Evolutionary conservation across 1,139 yeast species (phyloP).

Genomic region (Casaregolazyma suthepensis): DNA sequence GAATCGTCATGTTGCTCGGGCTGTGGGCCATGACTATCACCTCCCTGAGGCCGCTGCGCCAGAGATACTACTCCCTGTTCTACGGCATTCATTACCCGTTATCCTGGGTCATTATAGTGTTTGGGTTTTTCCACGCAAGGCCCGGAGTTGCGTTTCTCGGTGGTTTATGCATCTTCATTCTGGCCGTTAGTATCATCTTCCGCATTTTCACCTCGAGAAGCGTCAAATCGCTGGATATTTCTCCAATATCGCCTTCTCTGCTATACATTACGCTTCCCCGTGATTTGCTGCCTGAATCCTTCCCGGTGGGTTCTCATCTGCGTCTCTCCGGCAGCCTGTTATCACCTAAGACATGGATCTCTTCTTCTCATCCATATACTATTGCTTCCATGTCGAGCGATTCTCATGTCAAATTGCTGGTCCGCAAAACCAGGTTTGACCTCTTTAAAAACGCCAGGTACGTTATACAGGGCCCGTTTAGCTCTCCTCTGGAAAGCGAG

Average conservation of each 20-base stretch:
- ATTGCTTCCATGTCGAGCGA: constrained; percentile 61
- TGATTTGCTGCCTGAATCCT: constrained; percentile 26
- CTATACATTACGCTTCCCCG: constrained; percentile 34
- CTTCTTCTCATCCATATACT: constrained; percentile 77
- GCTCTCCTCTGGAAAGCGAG: constrained; percentile 27
- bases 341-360: constrained; percentile 38
- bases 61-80: constrained; percentile 50
- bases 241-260: constrained; percentile 27
- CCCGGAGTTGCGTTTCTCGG: constrained; percentile 59
- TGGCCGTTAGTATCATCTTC: constrained; percentile 39
- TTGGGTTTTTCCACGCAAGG: constrained; percentile 68
- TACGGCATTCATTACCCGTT: constrained; percentile 62
- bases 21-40: constrained; percentile 44
- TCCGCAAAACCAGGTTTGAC: constrained; percentile 33
- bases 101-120: constrained; percentile 56
- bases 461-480: constrained; percentile 30
- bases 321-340: constrained; percentile 34
- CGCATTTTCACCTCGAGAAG: constrained; percentile 29
- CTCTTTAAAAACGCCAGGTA: constrained; percentile 24
- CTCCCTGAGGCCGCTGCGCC: constrained; percentile 54
- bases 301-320: constrained; percentile 43
- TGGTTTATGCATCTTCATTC: constrained; percentile 40
- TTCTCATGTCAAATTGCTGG: constrained; percentile 38
- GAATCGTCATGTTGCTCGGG: constrained; percentile 47
- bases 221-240: constrained; percentile 25